Evolutionary conservation across 257 asterid genomes (phyloP), one percentile per base, ranked within the genome.

Genomic region (Plectranthus barbatus): DNA sequence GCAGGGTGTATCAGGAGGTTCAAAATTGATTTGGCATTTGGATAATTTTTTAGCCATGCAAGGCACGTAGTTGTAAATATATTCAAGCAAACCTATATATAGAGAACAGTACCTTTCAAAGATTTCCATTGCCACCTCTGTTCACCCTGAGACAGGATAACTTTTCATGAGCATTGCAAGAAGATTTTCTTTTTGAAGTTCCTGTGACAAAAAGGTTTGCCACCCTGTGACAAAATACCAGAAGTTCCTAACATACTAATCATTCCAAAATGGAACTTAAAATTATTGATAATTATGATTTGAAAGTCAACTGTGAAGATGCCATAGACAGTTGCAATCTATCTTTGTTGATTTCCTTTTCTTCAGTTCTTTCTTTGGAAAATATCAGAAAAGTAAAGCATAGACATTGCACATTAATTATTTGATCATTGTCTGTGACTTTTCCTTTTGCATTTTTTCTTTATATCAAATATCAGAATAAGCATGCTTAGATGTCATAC

Each of bases 201-300:
- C n/a, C n/a, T n/a, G n/a, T 26, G 18, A 7, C 19, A 5, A 24
- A 24, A 51, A 50, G 17, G 29, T 33, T 33, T 34, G 14, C 24
- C 7, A 23, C 40, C 29, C n/a, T 45, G 52, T 31, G 33, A 33
- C 15, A 54, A 66, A 50, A 20, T 44, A 11, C 20, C 52, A 41
- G 58, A 67, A 53, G 42, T 31, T 60, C 59, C 54, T 44, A 29
- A 53, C 55, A 44, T 37, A 15, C 59, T 29, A 54, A 70, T 46
- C 61, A 23, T 23, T 23, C 29, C 9, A 39, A 60, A 56, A 46
- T 37, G 64, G 24, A 56, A 51, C 57, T 19, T 7, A 17, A 52
- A 45, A 41, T 4, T 51, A 29, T 50, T 49, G 47, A 15, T 41
- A 48, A 8, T 13, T 44, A 59, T 9, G 19, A 47, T n/a, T 18